Conservation (phyloP, 495 filamentous ascomycete genomes). For the Astrothelium subdiscretum region DNA sequence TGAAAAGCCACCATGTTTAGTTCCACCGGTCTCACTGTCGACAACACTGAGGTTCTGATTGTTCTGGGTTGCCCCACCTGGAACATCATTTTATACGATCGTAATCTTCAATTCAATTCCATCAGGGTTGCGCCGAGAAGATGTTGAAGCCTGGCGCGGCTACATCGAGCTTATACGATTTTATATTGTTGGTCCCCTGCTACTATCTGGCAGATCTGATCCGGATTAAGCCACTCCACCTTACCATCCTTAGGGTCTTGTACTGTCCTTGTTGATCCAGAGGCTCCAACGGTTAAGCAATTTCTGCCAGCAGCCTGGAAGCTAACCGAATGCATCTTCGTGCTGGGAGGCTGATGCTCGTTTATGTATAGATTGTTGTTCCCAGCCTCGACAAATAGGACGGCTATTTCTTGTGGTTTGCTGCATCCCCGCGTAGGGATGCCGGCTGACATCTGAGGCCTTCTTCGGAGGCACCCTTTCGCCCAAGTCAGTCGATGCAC, state of each 20-base stretch:
- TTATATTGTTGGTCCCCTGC: background rate
- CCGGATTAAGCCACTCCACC: background rate
- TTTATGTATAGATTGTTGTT: background rate
- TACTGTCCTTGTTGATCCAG: background rate
- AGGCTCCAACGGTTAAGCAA: background rate
- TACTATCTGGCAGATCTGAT: background rate
- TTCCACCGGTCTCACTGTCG: background rate
- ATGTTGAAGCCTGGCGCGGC: background rate
- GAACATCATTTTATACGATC: background rate
- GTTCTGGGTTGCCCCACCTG: background rate
- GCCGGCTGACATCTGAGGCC: background rate
- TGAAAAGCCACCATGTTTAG: background rate
- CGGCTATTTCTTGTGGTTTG: background rate
- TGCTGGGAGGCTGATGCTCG: background rate
- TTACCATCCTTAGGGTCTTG: background rate
- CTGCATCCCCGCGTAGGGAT: background rate
- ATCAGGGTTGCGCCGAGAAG: background rate
- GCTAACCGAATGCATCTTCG: background rate
- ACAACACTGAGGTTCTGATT: background rate
- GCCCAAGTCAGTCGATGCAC: no score
- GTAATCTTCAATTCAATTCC: background rate
- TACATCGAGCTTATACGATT: background rate
- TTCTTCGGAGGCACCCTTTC: no score
- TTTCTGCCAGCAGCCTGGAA: background rate
- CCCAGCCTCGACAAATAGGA: background rate